Conservation (phyloP, 345 rosid genomes). For the Eucalyptus viminalis region DNA sequence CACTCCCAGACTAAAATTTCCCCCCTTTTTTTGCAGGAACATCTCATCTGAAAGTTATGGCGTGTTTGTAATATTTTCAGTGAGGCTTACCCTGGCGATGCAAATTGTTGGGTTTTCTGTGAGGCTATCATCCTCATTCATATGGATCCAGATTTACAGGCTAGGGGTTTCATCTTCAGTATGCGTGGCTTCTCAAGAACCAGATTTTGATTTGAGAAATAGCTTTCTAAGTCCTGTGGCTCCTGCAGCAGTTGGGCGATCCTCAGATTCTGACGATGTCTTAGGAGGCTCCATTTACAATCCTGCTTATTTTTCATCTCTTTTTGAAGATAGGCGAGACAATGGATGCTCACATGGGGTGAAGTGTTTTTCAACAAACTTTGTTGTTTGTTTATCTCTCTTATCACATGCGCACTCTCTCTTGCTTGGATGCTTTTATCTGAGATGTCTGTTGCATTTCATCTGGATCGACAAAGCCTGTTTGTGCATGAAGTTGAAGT, state of each 20-base stretch:
- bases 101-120: slow-evolving; percentile 63
- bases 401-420: neutral
- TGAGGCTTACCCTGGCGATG: slow-evolving; percentile 74
- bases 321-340: slow-evolving; percentile 42
- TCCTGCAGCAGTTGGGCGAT: slow-evolving; percentile 12
- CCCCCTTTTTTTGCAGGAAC: slow-evolving; percentile 24
- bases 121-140: slow-evolving; percentile 61
- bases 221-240: slow-evolving; percentile 52
- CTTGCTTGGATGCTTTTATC: neutral
- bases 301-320: slow-evolving; percentile 54
- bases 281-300: slow-evolving; percentile 53
- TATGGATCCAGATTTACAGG: slow-evolving; percentile 91
- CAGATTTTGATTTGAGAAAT: slow-evolving; percentile 51
- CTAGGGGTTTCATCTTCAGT: slow-evolving; percentile 52
- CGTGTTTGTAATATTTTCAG: slow-evolving; percentile 43
- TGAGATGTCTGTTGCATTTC: neutral
- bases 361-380: neutral
- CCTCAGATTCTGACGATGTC: slow-evolving; percentile 43
- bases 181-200: slow-evolving; percentile 14
- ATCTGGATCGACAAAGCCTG: neutral
- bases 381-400: neutral
- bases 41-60: slow-evolving; percentile 44
- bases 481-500: neutral
- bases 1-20: neutral
- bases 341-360: slow-evolving; percentile 19